Percentiles rank a stretch among this genome's conserved stretches.
Conservation (phyloP, 2,329 filamentous ascomycete genomes). For the Arthrobotrys pseudoclavata region DNA sequence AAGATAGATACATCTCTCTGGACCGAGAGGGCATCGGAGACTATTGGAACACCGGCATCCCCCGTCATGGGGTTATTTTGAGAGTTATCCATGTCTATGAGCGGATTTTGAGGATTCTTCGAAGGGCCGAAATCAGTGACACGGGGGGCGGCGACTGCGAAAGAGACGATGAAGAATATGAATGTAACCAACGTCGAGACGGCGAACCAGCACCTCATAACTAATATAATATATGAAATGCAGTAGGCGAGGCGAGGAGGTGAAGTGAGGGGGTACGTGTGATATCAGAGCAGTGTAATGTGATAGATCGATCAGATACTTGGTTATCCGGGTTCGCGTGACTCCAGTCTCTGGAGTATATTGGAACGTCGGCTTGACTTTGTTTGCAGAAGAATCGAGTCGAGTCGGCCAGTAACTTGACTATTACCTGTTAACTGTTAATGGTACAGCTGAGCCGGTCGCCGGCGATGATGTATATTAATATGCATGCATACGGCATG, state of each 20-base stretch:
- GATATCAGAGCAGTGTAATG: conserved; percentile 14
- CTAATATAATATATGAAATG: not conserved
- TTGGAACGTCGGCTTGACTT: not conserved
- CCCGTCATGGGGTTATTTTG: conserved; percentile 23
- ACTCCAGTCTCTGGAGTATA: conserved; percentile 15
- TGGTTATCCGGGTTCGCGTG: conserved; percentile 29
- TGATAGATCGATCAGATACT: not conserved
- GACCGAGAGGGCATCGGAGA: conserved; percentile 55
- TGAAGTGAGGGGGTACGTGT: conserved; percentile 1
- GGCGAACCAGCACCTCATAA: conserved; percentile 43
- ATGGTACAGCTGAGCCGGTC: not conserved
- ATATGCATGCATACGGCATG: not conserved
- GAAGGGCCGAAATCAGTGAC: conserved; percentile 40
- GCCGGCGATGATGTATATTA: not conserved
- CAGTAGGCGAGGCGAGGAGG: too few species aligned
- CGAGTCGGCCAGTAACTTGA: too few species aligned
- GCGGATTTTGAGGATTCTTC: conserved; percentile 33
- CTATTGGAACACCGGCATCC: conserved; percentile 37
- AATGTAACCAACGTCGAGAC: conserved; percentile 32
- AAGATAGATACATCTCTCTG: conserved; percentile 59
- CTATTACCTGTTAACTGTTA: not conserved
- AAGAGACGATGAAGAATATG: conserved; percentile 26
- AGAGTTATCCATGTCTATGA: conserved; percentile 44
- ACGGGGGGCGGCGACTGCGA: conserved; percentile 41
- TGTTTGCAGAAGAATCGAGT: not conserved